A percentile compares a stretch with the other conserved stretches of the same genome.
These are phyloP conservation scores for Thalassiosira hispida DNA, from an alignment of 352 stramenopile species.

Conservation along the genomic window DNA sequence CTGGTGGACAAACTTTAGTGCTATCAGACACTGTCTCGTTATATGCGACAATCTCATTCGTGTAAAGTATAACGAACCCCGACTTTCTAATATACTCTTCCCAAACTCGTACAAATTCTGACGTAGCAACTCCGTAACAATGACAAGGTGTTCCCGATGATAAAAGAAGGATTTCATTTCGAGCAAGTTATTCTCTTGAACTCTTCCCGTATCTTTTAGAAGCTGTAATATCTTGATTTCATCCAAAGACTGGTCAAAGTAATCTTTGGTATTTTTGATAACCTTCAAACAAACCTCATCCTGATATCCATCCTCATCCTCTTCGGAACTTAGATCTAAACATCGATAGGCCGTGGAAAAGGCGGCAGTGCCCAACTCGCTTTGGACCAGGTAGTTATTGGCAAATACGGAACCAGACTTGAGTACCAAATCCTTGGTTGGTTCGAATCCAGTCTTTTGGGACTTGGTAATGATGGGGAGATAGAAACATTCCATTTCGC, in stretches of 20 bases:
- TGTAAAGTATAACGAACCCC: slow-evolving; percentile 94
- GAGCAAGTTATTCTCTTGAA: slow-evolving; percentile 91
- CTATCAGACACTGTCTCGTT: slow-evolving; percentile 85
- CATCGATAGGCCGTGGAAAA: slow-evolving; percentile 86
- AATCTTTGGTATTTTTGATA: slow-evolving; percentile 99
- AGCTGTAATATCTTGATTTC: slow-evolving; percentile 90
- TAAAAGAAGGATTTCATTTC: slow-evolving; percentile 92
- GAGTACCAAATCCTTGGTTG: slow-evolving; percentile 84
- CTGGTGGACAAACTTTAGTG: slow-evolving; percentile 89
- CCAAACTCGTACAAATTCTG: slow-evolving; percentile 99
- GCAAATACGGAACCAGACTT: slow-evolving; percentile 80
- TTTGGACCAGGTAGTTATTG: slow-evolving; percentile 86
- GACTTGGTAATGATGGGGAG: slow-evolving; percentile 85
- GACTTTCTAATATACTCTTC: slow-evolving; percentile 86
- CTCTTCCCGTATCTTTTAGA: slow-evolving; percentile 85
- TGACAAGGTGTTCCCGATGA: slow-evolving; percentile 91
- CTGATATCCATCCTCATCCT: slow-evolving; percentile 72
- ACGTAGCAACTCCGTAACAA: slow-evolving; percentile 93
- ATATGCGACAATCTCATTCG: slow-evolving; percentile 91
- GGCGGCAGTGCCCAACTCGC: slow-evolving; percentile 83
- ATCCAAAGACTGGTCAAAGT: slow-evolving; percentile 96
- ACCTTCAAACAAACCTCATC: slow-evolving; percentile 96
- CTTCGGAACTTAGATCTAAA: slow-evolving; percentile 79
- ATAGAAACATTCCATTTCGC: slow-evolving; percentile 82
- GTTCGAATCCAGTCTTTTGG: slow-evolving; percentile 86